Evolutionary conservation across 2,329 filamentous ascomycete genomes (phyloP).

Genomic region (Arthroderma uncinatum): DNA sequence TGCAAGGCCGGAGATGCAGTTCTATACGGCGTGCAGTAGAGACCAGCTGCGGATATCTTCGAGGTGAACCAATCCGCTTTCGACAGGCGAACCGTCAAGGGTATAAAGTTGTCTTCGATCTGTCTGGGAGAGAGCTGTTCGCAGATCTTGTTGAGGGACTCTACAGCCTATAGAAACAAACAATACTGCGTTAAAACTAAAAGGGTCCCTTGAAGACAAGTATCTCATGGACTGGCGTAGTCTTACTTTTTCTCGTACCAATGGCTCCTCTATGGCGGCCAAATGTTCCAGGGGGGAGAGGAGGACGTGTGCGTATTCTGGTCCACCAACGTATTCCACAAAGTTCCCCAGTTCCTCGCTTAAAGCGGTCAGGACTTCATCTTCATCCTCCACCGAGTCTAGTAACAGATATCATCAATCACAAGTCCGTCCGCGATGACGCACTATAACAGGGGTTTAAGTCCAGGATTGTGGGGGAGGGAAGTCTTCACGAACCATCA

Average conservation of each 20-base stretch:
- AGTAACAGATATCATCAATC: conserved; percentile 13
- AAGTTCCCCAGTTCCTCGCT: conserved; percentile 95
- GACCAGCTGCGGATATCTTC: conserved; percentile 92
- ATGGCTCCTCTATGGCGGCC: conserved; percentile 93
- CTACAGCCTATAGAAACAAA: conserved; percentile 60
- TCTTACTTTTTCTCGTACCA: conserved; percentile 90
- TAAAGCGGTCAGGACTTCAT: conserved; percentile 91
- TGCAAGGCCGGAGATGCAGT: conserved; percentile 82
- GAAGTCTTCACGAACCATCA: conserved; percentile 59
- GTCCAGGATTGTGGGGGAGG: no score
- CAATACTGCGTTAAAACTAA: background rate
- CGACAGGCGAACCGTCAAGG: conserved; percentile 84
- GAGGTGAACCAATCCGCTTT: conserved; percentile 99
- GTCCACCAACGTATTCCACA: conserved; percentile 92
- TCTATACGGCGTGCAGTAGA: conserved; percentile 87
- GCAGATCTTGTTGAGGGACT: conserved; percentile 99
- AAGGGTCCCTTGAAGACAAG: background rate
- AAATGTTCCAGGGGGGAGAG: conserved; percentile 95
- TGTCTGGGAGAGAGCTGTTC: conserved; percentile 79
- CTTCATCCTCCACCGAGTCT: conserved; percentile 99
- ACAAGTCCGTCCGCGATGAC: background rate
- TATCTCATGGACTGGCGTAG: background rate
- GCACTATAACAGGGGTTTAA: background rate
- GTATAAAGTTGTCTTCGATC: conserved; percentile 95
- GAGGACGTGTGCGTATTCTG: conserved; percentile 88